Base-by-base conservation (phyloP, 2,329 filamentous ascomycete species). In the Colletotrichum noveboracense region DNA sequence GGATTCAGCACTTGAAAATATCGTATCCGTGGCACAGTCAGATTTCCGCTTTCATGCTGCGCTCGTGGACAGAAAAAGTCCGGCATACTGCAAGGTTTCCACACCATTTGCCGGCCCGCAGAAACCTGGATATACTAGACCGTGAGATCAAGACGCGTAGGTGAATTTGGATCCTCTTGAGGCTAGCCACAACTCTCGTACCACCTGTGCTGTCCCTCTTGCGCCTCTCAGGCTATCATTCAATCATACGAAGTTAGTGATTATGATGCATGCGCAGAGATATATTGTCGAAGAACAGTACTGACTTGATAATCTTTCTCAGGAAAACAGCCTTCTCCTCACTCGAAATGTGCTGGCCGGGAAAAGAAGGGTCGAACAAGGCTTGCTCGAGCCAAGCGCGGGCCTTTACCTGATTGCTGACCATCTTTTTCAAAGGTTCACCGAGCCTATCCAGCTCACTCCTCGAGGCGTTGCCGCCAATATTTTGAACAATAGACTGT, bases 161-260 rank as follows among this genome's bases (percentile, higher is more conserved):
- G 91, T 86, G 82, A 92, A 93, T 79, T 86, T 91, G 1, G 89
- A 88, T 8, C 90, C 90, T 76, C 93, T 87, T 76, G 92, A 93
- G 3, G 89, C 87, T n/a, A 94, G 84, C 92, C 93, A 96, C 80
- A 95, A 95, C 34, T 94, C 93, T 74, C 91, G 89, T 5, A 95
- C 91, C 1, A 94, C 87, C 70, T 92, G 89, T 77, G 93, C 94
- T 5, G 93, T 95, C 66, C 88, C 85, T 77, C 90, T 88, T 2
- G 90, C 87, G 9, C 94, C 94, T 52, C 94, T 88, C 38, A 95
- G 85, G 80, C 91, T 93, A 72, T 58, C 21, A 24, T n/a, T 48
- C 56, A 30, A 56, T 28, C 13, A 48, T n/a, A 36, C n/a, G 6
- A 6, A 67, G 77, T 32, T 76, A 69, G 34, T 30, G 28, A 26